These are phyloP conservation scores for Fusarium buharicum DNA, from an alignment of 2,329 filamentous ascomycete genomes.

Conservation along the genomic window DNA sequence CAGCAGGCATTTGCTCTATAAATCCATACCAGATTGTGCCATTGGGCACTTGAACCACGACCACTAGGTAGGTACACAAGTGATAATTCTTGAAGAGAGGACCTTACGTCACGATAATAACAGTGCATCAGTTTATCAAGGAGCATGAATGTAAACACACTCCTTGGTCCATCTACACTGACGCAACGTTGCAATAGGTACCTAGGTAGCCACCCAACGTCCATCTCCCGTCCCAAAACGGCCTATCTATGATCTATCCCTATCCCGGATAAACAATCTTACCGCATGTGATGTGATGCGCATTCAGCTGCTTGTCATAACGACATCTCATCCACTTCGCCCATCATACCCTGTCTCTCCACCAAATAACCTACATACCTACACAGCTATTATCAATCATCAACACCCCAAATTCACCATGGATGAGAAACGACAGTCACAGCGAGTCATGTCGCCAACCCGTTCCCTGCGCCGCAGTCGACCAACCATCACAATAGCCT, in stretches of 20 bases:
- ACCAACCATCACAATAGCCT: slow-evolving; percentile 36
- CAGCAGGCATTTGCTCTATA: neutral
- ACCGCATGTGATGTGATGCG: slow-evolving; percentile 28
- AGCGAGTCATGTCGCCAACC: slow-evolving; percentile 38
- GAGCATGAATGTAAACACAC: neutral
- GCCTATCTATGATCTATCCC: slow-evolving; percentile 1
- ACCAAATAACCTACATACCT: neutral
- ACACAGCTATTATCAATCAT: slow-evolving; percentile 5
- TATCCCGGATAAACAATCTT: slow-evolving; percentile 34
- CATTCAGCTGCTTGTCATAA: slow-evolving; percentile 23
- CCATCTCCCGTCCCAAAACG: slow-evolving; percentile 14
- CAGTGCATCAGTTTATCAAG: neutral
- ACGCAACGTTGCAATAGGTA: neutral
- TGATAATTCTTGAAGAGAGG: neutral
- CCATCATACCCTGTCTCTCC: slow-evolving; percentile 17
- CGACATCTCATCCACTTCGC: slow-evolving; percentile 26
- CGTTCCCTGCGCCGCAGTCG: slow-evolving; percentile 42
- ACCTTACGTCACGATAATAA: neutral
- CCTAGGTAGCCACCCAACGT: neutral
- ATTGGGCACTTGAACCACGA: too few species aligned
- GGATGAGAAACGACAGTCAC: slow-evolving; percentile 47
- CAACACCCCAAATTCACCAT: slow-evolving; percentile 31
- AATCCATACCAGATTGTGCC: too few species aligned
- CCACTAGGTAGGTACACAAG: too few species aligned
- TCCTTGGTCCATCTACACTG: neutral